Evolutionary conservation across 768 basidiomycete genomes (phyloP), one percentile per base, ranked within the genome.

Genomic region (Boletales sp.): DNA sequence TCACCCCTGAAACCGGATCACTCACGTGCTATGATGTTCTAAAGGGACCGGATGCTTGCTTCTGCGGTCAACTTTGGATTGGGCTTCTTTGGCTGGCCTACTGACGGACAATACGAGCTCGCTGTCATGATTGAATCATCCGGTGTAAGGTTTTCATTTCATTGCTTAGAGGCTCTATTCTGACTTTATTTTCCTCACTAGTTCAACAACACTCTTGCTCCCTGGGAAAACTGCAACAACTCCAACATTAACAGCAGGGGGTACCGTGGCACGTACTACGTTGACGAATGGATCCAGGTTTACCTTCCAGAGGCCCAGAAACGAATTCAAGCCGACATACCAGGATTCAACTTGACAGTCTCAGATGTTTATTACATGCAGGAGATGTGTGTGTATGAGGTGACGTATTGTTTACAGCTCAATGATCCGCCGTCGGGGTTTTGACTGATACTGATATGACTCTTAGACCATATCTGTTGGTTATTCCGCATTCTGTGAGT

Each of bases 401-500:
- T 85, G 43, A 4, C 14, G 36, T 44, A 31, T 44, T 15, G 11
- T 27, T 24, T 42, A 6, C 24, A 7, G 24, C 5, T 27, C 24
- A 27, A 4, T 27, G 24, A 27, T 5, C 14, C 36, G 21, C 9
- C 8, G 2, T 2, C 3, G 12, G 6, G 34, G 15, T 13, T 31
- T 7, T 15, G 31, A 27, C 24, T 27, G 24, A 27, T 5, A 27
- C 46, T 52, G 40, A 58, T n/a, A 30, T n/a, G 9, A 15, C 27
- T 37, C 5, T 18, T 34, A 90, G 87, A 94, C 94, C 15, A 94
- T 95, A 41, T 88, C 91, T 0, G 75, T 95, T 11, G 92, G 91
- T 9, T 94, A 91, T 63, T 93, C 90, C 14, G 86, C 84, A 55
- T 97, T 94, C 70, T 97, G 93, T 55, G 83, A 84, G 49, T 72